Conservation (phyloP, 2,329 filamentous ascomycete species). For the Ophiocordyceps camponoti-floridani region DNA sequence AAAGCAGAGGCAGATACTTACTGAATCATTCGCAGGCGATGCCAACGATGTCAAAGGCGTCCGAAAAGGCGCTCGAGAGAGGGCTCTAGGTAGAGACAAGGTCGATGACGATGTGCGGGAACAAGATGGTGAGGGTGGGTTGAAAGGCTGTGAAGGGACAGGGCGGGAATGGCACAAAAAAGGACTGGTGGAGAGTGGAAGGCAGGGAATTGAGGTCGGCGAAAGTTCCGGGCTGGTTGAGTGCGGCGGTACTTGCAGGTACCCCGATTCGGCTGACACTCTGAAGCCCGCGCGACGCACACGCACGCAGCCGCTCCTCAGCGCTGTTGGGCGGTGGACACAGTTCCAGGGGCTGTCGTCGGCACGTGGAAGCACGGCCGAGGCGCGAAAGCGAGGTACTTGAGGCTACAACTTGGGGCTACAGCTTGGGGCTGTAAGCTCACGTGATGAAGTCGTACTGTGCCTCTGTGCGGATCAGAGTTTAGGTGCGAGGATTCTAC, state of each 20-base stretch:
- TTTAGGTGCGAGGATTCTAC: neutral
- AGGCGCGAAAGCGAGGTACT: neutral
- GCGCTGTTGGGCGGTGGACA: neutral
- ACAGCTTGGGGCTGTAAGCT: neutral
- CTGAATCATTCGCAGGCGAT: constrained; percentile 29
- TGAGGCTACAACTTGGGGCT: neutral
- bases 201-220: constrained; percentile 15
- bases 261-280: neutral
- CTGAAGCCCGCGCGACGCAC: neutral
- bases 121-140: constrained; percentile 6
- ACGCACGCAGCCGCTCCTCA: neutral
- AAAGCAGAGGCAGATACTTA: constrained; percentile 20
- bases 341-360: neutral
- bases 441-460: neutral
- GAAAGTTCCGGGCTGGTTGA: constrained; percentile 6
- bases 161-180: constrained; percentile 16
- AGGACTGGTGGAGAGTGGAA: constrained; percentile 15
- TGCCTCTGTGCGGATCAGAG: neutral
- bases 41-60: constrained; percentile 16
- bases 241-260: neutral
- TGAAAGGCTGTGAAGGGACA: constrained; percentile 14
- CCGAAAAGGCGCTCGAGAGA: constrained; percentile 7
- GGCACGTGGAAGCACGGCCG: neutral
- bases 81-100: constrained; percentile 7
- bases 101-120: constrained; percentile 4